A percentile compares a stretch with the other conserved stretches of the same genome.
These are phyloP conservation scores for Clitoria ternatea DNA, from an alignment of 306 rosid genomes.

Conservation along the genomic window DNA sequence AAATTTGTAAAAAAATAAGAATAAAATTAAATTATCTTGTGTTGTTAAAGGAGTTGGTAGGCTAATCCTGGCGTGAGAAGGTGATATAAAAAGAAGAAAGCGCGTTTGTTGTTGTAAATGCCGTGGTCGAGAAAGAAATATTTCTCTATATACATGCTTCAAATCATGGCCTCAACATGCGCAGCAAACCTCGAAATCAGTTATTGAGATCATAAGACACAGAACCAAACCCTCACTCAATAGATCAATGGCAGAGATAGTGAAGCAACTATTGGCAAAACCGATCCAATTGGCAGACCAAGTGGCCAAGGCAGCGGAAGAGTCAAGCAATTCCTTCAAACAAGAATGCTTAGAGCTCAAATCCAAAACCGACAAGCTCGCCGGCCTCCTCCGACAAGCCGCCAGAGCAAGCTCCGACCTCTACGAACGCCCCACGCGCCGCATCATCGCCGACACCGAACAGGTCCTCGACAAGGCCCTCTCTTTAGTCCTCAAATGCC, in stretches of 20 bases:
- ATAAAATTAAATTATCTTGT: too few relatives aligned
- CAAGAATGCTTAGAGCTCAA: slow-evolving; percentile 64
- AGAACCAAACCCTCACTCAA: background rate
- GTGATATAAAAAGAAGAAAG: background rate
- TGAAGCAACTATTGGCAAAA: slow-evolving; percentile 63
- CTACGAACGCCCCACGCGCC: slow-evolving; percentile 73
- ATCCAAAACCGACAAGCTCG: slow-evolving; percentile 65
- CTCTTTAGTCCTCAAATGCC: slow-evolving; percentile 52
- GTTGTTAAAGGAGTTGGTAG: background rate
- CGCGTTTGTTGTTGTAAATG: slow-evolving; percentile 30
- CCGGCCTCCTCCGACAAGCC: slow-evolving; percentile 72
- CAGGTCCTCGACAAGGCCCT: slow-evolving; percentile 70
- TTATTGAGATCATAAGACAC: background rate
- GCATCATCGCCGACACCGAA: slow-evolving; percentile 75
- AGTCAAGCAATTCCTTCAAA: slow-evolving; percentile 52
- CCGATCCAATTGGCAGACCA: slow-evolving; percentile 88
- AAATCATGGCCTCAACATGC: background rate
- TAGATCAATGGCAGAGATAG: slow-evolving; percentile 55
- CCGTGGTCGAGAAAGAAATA: too few relatives aligned
- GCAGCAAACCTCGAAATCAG: background rate
- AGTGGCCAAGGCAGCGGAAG: slow-evolving; percentile 63
- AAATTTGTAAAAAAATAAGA: too few relatives aligned
- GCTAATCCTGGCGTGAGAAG: background rate
- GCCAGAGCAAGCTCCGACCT: slow-evolving; percentile 85
- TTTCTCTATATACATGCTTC: too few relatives aligned